A percentile compares a stretch with the other conserved stretches of the same genome.
Conservation (phyloP, 306 rosid genomes). For the Purshia tridentata region DNA sequence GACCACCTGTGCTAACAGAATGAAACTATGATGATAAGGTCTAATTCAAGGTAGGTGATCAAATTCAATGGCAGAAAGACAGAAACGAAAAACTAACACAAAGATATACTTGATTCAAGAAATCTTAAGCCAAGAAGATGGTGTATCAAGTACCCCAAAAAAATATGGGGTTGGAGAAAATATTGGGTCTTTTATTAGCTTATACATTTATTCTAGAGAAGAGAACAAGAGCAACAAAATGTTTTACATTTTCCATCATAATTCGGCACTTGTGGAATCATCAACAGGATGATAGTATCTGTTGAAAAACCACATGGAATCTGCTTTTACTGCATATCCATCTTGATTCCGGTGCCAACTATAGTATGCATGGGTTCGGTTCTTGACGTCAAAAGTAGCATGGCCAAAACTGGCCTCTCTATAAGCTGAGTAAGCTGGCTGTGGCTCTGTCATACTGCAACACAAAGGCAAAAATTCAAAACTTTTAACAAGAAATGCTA, state of each 20-base stretch:
- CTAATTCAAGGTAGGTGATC: no score
- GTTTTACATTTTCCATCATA: not conserved
- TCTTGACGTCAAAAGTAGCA: conserved; percentile 69
- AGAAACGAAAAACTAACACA: no score
- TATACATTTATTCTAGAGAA: no score
- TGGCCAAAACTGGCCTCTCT: conserved; percentile 91
- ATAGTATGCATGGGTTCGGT: conserved; percentile 77
- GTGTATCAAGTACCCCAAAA: no score
- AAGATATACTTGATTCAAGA: no score
- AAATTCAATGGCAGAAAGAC: no score
- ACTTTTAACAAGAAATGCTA: conserved; percentile 1
- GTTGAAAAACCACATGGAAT: conserved; percentile 66
- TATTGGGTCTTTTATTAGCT: no score
- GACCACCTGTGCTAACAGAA: no score
- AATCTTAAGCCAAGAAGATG: no score
- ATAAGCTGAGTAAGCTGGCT: conserved; percentile 72
- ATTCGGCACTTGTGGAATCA: conserved; percentile 42
- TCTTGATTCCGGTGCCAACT: conserved; percentile 83
- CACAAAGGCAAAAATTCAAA: conserved; percentile 15
- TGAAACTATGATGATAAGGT: no score
- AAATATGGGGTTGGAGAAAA: no score
- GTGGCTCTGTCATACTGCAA: conserved; percentile 79
- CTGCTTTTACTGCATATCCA: conserved; percentile 69
- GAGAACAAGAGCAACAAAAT: no score
- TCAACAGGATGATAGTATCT: conserved; percentile 60